Evolutionary conservation across 139 green algal genomes (phyloP).

Genomic region (Closterium sp.): DNA sequence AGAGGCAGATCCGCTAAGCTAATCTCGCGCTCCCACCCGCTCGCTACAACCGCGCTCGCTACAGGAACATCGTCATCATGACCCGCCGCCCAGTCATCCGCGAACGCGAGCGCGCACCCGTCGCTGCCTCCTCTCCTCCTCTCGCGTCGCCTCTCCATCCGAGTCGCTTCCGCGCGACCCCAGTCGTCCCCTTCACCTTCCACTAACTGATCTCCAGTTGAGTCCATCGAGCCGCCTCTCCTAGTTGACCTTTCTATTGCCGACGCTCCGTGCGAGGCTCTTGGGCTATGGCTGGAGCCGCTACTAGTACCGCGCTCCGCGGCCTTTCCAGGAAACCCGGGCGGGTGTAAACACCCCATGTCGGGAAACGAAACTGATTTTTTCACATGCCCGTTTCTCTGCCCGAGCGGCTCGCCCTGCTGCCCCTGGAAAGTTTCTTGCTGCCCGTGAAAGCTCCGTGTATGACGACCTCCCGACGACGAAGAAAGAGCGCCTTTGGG

Average conservation of each 20-base stretch:
- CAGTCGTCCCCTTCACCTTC: neutral
- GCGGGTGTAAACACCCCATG: neutral
- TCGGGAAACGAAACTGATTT: neutral
- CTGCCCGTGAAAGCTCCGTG: neutral
- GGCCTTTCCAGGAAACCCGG: neutral
- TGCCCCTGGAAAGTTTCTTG: neutral
- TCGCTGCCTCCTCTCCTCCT: neutral
- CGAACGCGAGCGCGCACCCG: neutral
- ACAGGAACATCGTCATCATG: neutral
- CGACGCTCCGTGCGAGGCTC: too few relatives aligned
- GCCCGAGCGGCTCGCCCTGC: neutral
- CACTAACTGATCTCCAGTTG: neutral
- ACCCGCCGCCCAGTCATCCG: neutral
- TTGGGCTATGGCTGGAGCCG: too few relatives aligned
- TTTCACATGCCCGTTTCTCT: neutral
- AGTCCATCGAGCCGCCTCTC: neutral
- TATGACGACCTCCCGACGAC: neutral
- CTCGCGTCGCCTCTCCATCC: neutral
- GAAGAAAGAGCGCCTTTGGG: neutral
- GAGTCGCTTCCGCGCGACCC: neutral
- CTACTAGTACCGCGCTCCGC: neutral
- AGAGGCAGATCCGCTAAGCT: neutral
- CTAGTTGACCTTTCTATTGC: neutral
- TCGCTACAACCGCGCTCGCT: neutral
- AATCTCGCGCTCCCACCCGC: neutral